Evolutionary conservation across 73 alveolate species (phyloP).

Genomic region (Tetrahymena malaccensis): DNA sequence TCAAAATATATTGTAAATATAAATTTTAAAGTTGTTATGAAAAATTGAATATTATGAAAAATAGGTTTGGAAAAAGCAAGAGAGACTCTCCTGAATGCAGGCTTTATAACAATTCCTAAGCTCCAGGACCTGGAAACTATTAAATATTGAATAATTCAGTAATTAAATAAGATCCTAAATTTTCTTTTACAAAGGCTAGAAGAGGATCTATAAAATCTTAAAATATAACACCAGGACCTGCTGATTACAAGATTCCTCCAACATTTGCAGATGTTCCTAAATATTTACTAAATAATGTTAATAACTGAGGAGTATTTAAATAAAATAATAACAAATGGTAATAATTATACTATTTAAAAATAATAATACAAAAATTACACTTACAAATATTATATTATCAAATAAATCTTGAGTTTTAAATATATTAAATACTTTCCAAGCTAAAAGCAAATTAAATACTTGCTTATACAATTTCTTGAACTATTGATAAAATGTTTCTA

Average conservation of each 20-base stretch:
- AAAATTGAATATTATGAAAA: background rate
- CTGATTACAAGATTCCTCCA: background rate
- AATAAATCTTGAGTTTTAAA: too few species aligned
- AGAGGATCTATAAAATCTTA: background rate
- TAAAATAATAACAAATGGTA: too few species aligned
- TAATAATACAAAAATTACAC: too few species aligned
- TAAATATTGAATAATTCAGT: background rate
- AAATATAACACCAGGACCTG: background rate
- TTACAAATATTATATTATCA: too few species aligned
- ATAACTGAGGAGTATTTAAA: background rate
- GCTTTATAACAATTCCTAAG: background rate
- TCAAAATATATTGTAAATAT: background rate
- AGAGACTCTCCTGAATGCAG: background rate
- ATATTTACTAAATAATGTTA: background rate
- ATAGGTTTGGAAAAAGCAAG: background rate
- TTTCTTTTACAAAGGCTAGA: background rate
- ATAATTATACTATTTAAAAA: too few species aligned
- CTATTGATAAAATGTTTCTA: too few species aligned
- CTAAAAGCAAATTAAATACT: too few species aligned
- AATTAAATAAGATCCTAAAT: background rate
- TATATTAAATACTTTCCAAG: too few species aligned
- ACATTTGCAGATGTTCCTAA: background rate
- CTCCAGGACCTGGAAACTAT: background rate
- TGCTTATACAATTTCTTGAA: too few species aligned
- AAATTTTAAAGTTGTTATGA: background rate